A percentile compares a stretch with the other conserved stretches of the same genome.
Evolutionary conservation across 345 rosid species (phyloP).

Genomic region (Sonneratia alba): DNA sequence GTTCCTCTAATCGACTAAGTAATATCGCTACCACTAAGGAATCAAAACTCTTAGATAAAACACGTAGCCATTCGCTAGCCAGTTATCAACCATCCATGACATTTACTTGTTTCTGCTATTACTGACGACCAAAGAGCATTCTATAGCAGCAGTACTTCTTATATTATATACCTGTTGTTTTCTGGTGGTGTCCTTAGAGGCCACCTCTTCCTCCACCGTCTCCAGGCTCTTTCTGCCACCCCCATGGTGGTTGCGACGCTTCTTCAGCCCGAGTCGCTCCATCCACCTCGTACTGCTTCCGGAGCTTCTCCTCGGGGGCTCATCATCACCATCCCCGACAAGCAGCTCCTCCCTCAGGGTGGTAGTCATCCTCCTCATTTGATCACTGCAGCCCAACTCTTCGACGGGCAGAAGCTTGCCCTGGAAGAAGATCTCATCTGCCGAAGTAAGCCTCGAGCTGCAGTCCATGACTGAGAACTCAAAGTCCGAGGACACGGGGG

Average conservation of each 20-base stretch:
- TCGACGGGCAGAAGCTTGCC: conserved; percentile 55
- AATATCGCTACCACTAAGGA: not conserved
- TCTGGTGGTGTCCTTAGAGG: not conserved
- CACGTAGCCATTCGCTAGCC: not conserved
- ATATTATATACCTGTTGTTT: conserved; percentile 4
- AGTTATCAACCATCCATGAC: not conserved
- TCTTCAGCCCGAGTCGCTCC: conserved; percentile 37
- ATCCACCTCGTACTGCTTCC: conserved; percentile 39
- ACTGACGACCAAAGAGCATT: too few relatives aligned
- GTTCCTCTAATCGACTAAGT: too few relatives aligned
- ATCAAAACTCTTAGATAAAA: not conserved
- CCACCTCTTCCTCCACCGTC: conserved; percentile 6
- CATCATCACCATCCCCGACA: not conserved
- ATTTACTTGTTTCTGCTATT: too few relatives aligned
- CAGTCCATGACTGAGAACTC: conserved; percentile 44
- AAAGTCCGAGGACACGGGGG: conserved; percentile 78
- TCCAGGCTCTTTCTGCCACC: conserved; percentile 7
- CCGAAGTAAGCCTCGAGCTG: conserved; percentile 17
- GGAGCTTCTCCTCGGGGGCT: conserved; percentile 5
- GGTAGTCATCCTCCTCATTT: conserved; percentile 24
- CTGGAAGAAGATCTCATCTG: conserved; percentile 71
- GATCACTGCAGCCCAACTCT: conserved; percentile 1
- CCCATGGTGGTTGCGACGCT: not conserved
- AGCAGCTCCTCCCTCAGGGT: conserved; percentile 14
- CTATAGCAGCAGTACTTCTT: too few relatives aligned